Evolutionary conservation across 345 rosid genomes (phyloP), one percentile per base, ranked within the genome.

Genomic region (Euphorbia tirucalli): DNA sequence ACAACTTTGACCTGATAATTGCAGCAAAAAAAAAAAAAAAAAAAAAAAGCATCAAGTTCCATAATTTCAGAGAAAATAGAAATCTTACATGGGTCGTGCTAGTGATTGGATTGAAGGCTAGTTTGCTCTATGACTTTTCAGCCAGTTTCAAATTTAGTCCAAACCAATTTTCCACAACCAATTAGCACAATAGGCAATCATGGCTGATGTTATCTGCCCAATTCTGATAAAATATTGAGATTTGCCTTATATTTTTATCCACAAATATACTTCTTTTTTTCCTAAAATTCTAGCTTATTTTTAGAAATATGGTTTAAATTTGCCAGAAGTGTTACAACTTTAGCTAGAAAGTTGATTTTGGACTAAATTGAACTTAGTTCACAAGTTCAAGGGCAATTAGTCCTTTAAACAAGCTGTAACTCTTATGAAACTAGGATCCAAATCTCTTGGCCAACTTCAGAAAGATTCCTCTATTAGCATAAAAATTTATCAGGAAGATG

Each of bases 1-100:
- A 75, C 78, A 75, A 92, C 97, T 84, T 90, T 88, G 28, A 89
- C 98, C 96, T 88, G 81, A 7, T 43, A 77, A 77, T 24, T 56
- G 57, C 27, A 70, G 32, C 16, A 57, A 24, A 57, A 28, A 57
- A 24, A 57, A 28, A n/a, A n/a, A n/a, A n/a, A n/a, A n/a, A n/a
- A n/a, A n/a, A n/a, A n/a, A n/a, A 7, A 49, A 58, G 66, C 67
- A 67, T 71, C 50, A 50, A 46, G 46, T 24, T 57, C 68, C 30
- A n/a, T 10, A 32, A 24, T 30, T 25, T 11, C 22, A 64, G 57
- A 54, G 49, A 18, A 60, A 27, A 46, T 5, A n/a, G 5, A 49
- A 21, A 41, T 37, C 14, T 11, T 35, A 55, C 7, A 70, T 18
- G 1, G 30, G 58, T 49, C 8, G 58, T 46, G 19, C 11, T 13